Evolutionary conservation across 148 eudicot genomes (phyloP).

Genomic region (Rhododendron ovatum): DNA sequence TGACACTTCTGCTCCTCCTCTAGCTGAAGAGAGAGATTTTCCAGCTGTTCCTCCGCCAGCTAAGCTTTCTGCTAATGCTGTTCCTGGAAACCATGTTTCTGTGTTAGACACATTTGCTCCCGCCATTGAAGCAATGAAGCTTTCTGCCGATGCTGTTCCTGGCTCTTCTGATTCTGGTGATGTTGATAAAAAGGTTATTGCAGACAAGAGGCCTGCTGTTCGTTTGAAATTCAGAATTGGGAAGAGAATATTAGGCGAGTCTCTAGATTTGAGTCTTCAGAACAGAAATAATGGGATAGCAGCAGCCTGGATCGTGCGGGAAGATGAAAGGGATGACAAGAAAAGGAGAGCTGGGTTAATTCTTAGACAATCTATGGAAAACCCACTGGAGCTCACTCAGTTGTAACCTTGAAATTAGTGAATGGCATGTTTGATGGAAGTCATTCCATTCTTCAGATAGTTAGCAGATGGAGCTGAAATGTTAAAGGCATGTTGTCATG

Average conservation of each 20-base stretch:
- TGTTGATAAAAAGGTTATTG: conserved; percentile 30
- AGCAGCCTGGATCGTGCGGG: conserved; percentile 35
- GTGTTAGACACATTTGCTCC: conserved; percentile 66
- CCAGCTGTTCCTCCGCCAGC: conserved; percentile 27
- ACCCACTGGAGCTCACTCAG: conserved; percentile 58
- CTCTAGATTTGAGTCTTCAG: conserved; percentile 56
- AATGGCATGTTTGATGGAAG: conserved; percentile 10
- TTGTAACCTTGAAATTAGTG: conserved; percentile 35
- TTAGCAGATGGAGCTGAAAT: conserved; percentile 16
- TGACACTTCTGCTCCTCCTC: conserved; percentile 62
- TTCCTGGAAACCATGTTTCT: conserved; percentile 35
- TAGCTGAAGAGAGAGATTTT: conserved; percentile 25
- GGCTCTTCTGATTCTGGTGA: conserved; percentile 35
- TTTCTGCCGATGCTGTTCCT: neutral
- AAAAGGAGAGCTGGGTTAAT: conserved; percentile 76
- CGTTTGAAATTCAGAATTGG: conserved; percentile 58
- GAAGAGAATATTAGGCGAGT: conserved; percentile 57
- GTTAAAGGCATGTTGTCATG: conserved; percentile 18
- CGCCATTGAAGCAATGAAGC: conserved; percentile 63
- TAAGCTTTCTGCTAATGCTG: conserved; percentile 22
- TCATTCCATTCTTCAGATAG: conserved; percentile 14
- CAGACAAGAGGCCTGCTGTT: conserved; percentile 47
- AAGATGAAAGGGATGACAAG: conserved; percentile 82
- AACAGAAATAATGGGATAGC: conserved; percentile 25
- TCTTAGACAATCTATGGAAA: conserved; percentile 67